These are phyloP conservation scores for Keqinozyma sinolaborantium DNA, from an alignment of 1,139 yeast species.

Conservation along the genomic window DNA sequence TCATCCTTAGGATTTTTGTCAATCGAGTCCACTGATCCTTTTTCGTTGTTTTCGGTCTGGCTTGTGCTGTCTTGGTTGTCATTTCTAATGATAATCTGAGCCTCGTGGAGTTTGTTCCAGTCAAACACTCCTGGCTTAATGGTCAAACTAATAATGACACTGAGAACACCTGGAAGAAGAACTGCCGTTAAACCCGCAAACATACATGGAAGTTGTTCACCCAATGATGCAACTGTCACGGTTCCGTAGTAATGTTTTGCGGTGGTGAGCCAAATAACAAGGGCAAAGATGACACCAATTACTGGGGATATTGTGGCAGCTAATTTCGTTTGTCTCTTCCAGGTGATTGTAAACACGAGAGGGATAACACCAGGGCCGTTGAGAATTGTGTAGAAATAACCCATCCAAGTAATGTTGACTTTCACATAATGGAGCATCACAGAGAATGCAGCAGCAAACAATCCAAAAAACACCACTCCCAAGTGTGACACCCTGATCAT, in stretches of 20 bases:
- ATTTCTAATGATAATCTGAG: slow-evolving; percentile 16
- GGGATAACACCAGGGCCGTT: slow-evolving; percentile 38
- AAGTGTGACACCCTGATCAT: slow-evolving; percentile 25
- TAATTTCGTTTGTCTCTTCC: slow-evolving; percentile 27
- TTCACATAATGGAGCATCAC: slow-evolving; percentile 30
- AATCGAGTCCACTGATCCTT: neutral
- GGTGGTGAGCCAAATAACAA: slow-evolving; percentile 22
- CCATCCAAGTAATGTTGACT: slow-evolving; percentile 30
- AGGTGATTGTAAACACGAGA: slow-evolving; percentile 26
- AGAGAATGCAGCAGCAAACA: slow-evolving; percentile 26
- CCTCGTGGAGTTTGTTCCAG: slow-evolving; percentile 24
- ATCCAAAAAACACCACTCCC: slow-evolving; percentile 25
- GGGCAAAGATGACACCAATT: slow-evolving; percentile 18
- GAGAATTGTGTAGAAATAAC: slow-evolving; percentile 30
- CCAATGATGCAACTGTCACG: slow-evolving; percentile 19
- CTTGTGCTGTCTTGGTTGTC: slow-evolving; percentile 6
- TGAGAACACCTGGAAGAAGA: slow-evolving; percentile 26
- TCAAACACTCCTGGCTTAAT: slow-evolving; percentile 26
- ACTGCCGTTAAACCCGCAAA: slow-evolving; percentile 29
- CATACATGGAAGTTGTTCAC: slow-evolving; percentile 30
- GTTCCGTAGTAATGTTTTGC: slow-evolving; percentile 22
- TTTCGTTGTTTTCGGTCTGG: slow-evolving; percentile 2
- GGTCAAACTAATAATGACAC: slow-evolving; percentile 22
- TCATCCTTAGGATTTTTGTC: slow-evolving; percentile 5
- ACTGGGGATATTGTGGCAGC: slow-evolving; percentile 26